Conservation (phyloP, 192 early-diverging fungal species). For the Coemansia sp. region DNA sequence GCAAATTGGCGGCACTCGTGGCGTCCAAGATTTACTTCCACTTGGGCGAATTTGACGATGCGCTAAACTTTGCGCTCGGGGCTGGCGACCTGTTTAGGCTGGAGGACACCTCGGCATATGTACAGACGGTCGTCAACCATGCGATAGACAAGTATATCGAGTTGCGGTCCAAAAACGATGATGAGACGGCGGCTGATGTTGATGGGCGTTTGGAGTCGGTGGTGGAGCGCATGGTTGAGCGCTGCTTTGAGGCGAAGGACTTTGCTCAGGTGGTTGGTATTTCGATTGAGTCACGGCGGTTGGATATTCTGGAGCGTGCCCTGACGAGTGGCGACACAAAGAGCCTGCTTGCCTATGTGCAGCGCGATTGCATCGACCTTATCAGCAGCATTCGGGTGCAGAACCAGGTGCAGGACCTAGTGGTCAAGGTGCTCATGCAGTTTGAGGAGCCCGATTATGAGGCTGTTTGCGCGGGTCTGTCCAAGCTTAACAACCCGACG, state of each 20-base stretch:
- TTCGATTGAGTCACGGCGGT: slow-evolving; percentile 84
- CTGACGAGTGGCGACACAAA: slow-evolving; percentile 68
- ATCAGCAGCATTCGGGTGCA: slow-evolving; percentile 58
- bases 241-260: slow-evolving; percentile 84
- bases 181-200: slow-evolving; percentile 50
- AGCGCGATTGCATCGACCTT: slow-evolving; percentile 80
- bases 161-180: slow-evolving; percentile 56
- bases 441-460: slow-evolving; percentile 85
- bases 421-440: slow-evolving; percentile 49
- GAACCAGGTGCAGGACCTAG: slow-evolving; percentile 66
- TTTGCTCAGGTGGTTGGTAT: slow-evolving; percentile 88
- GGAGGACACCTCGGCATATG: slow-evolving; percentile 78
- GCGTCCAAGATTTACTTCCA: slow-evolving; percentile 99
- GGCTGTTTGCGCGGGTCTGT: slow-evolving; percentile 85
- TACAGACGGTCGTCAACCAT: slow-evolving; percentile 90
- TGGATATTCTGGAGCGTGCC: slow-evolving; percentile 88
- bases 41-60: slow-evolving; percentile 93
- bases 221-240: slow-evolving; percentile 92
- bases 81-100: slow-evolving; percentile 89
- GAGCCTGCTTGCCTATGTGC: slow-evolving; percentile 79
- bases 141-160: slow-evolving; percentile 90
- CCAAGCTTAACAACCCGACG: slow-evolving; percentile 82
- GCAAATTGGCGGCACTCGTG: slow-evolving; percentile 89
- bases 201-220: slow-evolving; percentile 81
- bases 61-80: slow-evolving; percentile 91